phyloP scores from a whole-genome alignment of 306 rosid species.

The Fagus crenata region DNA sequence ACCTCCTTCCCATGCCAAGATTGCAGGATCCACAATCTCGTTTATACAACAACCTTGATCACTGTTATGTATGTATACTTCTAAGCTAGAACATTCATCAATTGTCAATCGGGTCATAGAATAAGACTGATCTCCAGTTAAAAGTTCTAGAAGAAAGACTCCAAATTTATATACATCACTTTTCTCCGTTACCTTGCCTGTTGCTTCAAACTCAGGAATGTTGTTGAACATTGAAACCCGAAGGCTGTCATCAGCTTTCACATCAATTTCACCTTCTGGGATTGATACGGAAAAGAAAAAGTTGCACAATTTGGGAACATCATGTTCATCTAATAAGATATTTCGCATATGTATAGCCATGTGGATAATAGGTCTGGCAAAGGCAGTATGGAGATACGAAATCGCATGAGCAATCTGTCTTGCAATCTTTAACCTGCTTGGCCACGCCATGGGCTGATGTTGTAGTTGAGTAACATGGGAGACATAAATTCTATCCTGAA shows the following conservation, averaged over 20 bases:
- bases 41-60: neutral
- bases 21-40: neutral
- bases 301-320: neutral
- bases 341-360: neutral
- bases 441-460: neutral
- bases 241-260: too few relatives aligned
- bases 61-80: neutral
- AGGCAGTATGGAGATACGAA: neutral
- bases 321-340: conserved; percentile 10
- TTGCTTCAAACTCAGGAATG: too few relatives aligned
- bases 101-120: too few relatives aligned
- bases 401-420: neutral
- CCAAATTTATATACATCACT: too few relatives aligned
- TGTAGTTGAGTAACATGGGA: neutral
- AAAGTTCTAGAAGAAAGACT: too few relatives aligned
- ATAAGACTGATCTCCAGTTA: too few relatives aligned
- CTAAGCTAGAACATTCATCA: too few relatives aligned
- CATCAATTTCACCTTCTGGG: too few relatives aligned
- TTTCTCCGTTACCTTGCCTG: too few relatives aligned
- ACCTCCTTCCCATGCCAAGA: neutral
- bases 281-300: neutral
- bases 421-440: neutral
- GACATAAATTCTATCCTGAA: neutral
- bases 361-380: conserved; percentile 2
- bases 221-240: too few relatives aligned